Conservation (phyloP, 2,329 filamentous ascomycete genomes). For the Tolypocladium tropicale region DNA sequence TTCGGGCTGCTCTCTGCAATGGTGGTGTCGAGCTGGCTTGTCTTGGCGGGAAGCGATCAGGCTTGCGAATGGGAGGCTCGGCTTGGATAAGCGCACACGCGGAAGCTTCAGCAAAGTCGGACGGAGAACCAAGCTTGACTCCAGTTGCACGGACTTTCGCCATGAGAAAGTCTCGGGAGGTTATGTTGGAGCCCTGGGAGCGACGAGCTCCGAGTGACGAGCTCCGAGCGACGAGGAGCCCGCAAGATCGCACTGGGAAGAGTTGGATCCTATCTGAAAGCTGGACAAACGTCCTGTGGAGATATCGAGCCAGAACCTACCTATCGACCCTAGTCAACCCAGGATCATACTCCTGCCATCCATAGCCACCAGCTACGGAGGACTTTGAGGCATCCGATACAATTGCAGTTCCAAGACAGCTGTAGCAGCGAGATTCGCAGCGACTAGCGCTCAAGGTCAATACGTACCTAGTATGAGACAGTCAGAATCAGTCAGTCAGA, state of each 20-base stretch:
- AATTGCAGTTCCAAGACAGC: slow-evolving; percentile 31
- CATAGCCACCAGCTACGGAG: slow-evolving; percentile 37
- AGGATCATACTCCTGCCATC: slow-evolving; percentile 24
- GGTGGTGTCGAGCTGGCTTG: background rate
- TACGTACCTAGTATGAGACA: slow-evolving; percentile 54
- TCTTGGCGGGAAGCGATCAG: slow-evolving; percentile 16
- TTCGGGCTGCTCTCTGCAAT: background rate
- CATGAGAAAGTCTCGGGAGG: background rate
- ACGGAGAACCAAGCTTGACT: slow-evolving; percentile 4
- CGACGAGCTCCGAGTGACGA: too few species aligned
- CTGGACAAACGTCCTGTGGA: slow-evolving; percentile 14
- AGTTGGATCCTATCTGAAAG: slow-evolving; percentile 3
- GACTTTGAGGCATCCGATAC: slow-evolving; percentile 31
- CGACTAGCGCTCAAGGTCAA: slow-evolving; percentile 51
- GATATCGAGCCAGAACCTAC: slow-evolving; percentile 17
- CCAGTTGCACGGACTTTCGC: background rate
- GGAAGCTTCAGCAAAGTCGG: slow-evolving; percentile 9
- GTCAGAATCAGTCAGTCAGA: slow-evolving; percentile 16
- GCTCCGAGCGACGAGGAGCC: background rate
- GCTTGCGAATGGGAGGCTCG: slow-evolving; percentile 11
- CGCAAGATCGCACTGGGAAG: background rate
- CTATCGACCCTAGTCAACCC: slow-evolving; percentile 19
- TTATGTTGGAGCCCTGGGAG: too few species aligned
- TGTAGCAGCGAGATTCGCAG: slow-evolving; percentile 43
- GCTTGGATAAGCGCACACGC: slow-evolving; percentile 11